These are phyloP conservation scores for Malassezia sp. DNA, from an alignment of 1,284 basidiomycete genomes.

Conservation along the genomic window DNA sequence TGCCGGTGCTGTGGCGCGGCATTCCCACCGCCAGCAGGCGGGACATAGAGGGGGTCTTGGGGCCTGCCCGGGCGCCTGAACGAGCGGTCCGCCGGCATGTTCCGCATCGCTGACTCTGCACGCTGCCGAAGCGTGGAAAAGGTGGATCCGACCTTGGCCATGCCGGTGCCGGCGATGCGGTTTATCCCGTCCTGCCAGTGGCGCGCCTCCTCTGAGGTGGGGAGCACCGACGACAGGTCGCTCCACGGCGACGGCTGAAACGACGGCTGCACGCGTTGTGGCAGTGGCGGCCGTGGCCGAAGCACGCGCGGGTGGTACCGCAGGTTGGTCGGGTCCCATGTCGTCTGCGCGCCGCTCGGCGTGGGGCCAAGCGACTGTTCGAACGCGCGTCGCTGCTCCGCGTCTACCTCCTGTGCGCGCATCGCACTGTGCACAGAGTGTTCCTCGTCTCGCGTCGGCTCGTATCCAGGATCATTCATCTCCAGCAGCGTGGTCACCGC, in stretches of 20 bases:
- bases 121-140: slow-evolving; percentile 5
- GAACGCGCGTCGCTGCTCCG: no score
- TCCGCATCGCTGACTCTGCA: slow-evolving; percentile 9
- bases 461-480: slow-evolving; percentile 6
- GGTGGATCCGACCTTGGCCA: slow-evolving; percentile 10
- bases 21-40: no score
- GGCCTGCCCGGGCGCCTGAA: neutral
- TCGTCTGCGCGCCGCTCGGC: neutral
- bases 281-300: neutral
- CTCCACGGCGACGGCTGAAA: no score
- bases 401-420: no score
- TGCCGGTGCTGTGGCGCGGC: neutral
- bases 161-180: slow-evolving; percentile 7
- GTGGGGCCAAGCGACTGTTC: neutral
- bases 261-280: no score
- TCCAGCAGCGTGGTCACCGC: slow-evolving; percentile 4
- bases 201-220: neutral
- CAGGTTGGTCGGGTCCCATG: slow-evolving; percentile 7
- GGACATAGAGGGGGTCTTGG: neutral
- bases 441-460: neutral
- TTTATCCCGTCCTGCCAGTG: slow-evolving; percentile 8
- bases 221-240: neutral
- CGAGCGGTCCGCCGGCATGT: neutral
- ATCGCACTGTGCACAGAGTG: neutral
- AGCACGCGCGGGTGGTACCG: slow-evolving; percentile 10